Evolutionary conservation across 2,329 filamentous ascomycete species (phyloP), one percentile per base, ranked within the genome.

Genomic region (Fusarium pseudocircinatum): DNA sequence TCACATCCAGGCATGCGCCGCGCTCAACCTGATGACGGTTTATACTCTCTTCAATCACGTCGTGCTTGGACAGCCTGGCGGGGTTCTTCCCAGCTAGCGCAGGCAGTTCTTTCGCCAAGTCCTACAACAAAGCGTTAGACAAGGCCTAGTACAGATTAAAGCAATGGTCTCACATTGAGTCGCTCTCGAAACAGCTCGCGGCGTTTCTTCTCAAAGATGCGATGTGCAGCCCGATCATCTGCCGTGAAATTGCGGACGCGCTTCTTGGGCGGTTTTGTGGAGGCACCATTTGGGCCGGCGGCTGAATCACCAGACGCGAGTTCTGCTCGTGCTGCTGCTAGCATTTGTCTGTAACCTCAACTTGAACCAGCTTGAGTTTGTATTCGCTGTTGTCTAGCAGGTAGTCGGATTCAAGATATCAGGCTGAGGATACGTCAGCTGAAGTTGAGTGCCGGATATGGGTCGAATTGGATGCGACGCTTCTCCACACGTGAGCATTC

Each of bases 101-200:
- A 7, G 83, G 82, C 15, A 84, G 76, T 28, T 81, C 76, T 56
- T 75, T 65, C 7, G 82, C 82, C 24, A 84, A 78, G 40, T 80
- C 77, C 82, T 84, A 59, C n/a, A n/a, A 5, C 34, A n/a, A 28
- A 42, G 3, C 12, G 42, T 69, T 22, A 68, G 46, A 49, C 22
- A 32, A 32, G 11, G 0, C 3, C 1, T 49, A 13, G 28, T n/a
- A n/a, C 15, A n/a, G 2, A 4, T 2, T 10, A 1, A 9, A 9
- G 7, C 1, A 6, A 12, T 18, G 40, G 10, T 37, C 80, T 68
- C 36, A 83, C 83, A 46, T 75, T 80, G 24, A 85, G 63, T 6
- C 80, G 76, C 46, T 82, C 80, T 57, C 82, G 82, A 73, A 84
- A 85, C 2, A 82, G 80, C 67, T 84, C 83, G n/a, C 83, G 79